A percentile compares a stretch with the other conserved stretches of the same genome.
These are phyloP conservation scores for Trypethelium eluteriae DNA, from an alignment of 495 filamentous ascomycete species.

Conservation along the genomic window DNA sequence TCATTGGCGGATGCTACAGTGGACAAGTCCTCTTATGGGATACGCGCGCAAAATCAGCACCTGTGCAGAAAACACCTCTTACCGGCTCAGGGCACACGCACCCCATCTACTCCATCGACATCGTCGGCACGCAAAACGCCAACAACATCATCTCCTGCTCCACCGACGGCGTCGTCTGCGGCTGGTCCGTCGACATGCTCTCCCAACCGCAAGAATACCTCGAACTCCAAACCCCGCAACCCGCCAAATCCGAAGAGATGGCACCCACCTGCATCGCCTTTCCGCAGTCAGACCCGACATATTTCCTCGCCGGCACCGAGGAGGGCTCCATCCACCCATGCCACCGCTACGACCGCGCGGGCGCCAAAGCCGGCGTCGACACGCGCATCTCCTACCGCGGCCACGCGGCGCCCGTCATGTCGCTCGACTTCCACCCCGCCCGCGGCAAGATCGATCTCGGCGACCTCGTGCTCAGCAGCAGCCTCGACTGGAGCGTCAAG, in stretches of 20 bases:
- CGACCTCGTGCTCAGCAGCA: constrained; percentile 78
- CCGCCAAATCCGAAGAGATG: constrained; percentile 86
- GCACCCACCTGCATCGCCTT: constrained; percentile 96
- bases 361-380: constrained; percentile 92
- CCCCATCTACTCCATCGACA: constrained; percentile 88
- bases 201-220: constrained; percentile 89
- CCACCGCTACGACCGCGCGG: constrained; percentile 92
- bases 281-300: constrained; percentile 89
- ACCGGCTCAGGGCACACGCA: constrained; percentile 79
- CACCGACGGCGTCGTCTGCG: constrained; percentile 92
- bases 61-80: constrained; percentile 90
- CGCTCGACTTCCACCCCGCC: constrained; percentile 86
- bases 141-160: constrained; percentile 95
- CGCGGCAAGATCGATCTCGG: constrained; percentile 89
- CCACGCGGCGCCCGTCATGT: constrained; percentile 92
- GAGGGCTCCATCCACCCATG: constrained; percentile 93
- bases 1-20: constrained; percentile 89
- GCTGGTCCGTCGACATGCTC: constrained; percentile 96
- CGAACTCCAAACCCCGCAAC: constrained; percentile 74
- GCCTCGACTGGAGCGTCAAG: constrained; percentile 93
- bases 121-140: constrained; percentile 96
- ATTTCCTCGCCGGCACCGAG: constrained; percentile 94
- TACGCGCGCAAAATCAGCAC: constrained; percentile 69
- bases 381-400: constrained; percentile 73
- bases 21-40: constrained; percentile 99